Evolutionary conservation across 352 stramenopile genomes (phyloP), one percentile per base, ranked within the genome.

Genomic region (Pythium phragmiticola): DNA sequence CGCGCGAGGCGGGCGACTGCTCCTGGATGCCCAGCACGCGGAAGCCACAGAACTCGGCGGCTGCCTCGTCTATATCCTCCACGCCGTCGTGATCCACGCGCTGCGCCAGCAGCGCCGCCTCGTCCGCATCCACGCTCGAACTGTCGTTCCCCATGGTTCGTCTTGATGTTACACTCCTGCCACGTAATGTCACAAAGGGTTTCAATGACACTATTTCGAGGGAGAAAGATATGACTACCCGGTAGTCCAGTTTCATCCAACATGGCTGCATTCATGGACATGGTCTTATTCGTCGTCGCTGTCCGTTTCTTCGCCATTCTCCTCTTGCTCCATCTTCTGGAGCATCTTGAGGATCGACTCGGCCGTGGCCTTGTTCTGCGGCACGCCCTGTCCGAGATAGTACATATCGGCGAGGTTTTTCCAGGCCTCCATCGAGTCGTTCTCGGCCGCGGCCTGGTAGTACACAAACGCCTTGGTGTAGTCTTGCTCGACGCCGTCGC

Each of bases 11-110:
- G 2, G 97, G 97, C 45, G 86, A 98, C 62, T 97, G 83, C 37
- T 97, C 92, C 79, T 99, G 96, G 43, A 99, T 98, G 23, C 96
- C 96, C 33, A 99, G 68, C 30, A 99, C 94, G 37, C 97, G 91
- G 74, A 99, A 99, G 42, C 96, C 97, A 55, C 71, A 83, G 72
- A 68, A 81, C 43, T 93, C 77, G 17, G 80, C 86, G 50, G 89
- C 84, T 42, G 78, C 63, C 9, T 78, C 62, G 8, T 82, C 66
- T 0, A 39, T 65, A 6, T 61, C 42, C 13, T 57, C 14, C 2
- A 26, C 43, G 34, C 57, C 61, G 23, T 49, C 37, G 7, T 36
- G 54, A 12, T 34, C 37, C 34, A 33, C 14, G 41, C 34, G 34
- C 34, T 60, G 50, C n/a, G 28, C 60, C 12, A 68, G 45, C 23